Base-by-base conservation (phyloP, 257 asterid species). In the Coffea eugenioides region DNA sequence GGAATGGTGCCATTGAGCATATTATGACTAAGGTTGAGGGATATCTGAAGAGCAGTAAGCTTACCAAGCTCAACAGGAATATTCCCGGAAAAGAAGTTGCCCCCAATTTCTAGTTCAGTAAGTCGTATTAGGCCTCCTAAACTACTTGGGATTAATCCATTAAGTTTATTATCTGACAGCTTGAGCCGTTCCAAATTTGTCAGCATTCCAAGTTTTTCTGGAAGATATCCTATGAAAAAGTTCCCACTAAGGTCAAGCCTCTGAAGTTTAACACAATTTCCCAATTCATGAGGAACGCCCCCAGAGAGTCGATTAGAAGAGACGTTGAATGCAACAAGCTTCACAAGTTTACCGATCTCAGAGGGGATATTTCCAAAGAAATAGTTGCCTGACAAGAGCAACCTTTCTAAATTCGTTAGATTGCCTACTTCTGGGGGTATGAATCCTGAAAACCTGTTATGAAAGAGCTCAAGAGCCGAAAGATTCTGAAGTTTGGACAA, bases 201-300 rank as follows among this genome's bases (percentile, higher is more conserved):
- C 4, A 94, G 84, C 89, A 75, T 77, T 31, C 98, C 98, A 16
- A 94, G 83, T 57, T 87, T 81, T 18, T 85, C 86, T 0, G 98
- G 95, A 69, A 94, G 79, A n/a, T 80, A 73, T 69, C 96, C 92
- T 5, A 88, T 67, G 56, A 94, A 94, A 82, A 59, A 80, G 52
- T 94, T 94, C 41, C 88, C 83, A 73, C 98, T 92, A 59, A 94
- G 94, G 83, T 94, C 98, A 84, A 94, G 97, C 85, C 97, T 82
- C 76, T 94, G 97, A 56, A 94, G 95, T 88, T 86, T 94, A 20
- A 84, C 39, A 76, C 98, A 94, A 62, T 86, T 82, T 9, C 97
- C 97, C 83, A 94, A 81, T 87, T 92, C 95, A 69, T 72, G 88
- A 71, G 97, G 97, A 27, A 94, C 86, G 45, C 70, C 78, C 23